Evolutionary conservation across 257 asterid species (phyloP).

Genomic region (Forsythia suspensa): DNA sequence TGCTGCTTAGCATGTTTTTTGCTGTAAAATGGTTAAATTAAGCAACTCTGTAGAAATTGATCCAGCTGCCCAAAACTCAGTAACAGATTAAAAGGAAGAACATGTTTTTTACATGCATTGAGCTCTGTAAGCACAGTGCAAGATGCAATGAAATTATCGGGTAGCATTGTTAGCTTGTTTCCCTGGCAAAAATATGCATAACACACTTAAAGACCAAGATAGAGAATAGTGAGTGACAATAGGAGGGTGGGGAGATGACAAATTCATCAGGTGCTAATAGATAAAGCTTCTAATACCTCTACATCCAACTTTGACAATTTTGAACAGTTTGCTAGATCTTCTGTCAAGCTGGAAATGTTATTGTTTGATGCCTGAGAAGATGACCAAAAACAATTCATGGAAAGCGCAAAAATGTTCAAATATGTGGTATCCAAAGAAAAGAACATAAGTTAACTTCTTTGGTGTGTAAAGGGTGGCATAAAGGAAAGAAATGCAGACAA

Average conservation of each 20-base stretch:
- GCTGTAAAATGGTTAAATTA: constrained; percentile 47
- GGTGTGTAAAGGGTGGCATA: background rate
- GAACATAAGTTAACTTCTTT: background rate
- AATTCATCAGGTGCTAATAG: constrained; percentile 18
- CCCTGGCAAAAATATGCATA: constrained; percentile 55
- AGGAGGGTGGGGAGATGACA: constrained; percentile 6
- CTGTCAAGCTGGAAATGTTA: constrained; percentile 79
- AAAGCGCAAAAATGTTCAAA: constrained; percentile 11
- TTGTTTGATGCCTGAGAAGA: constrained; percentile 86
- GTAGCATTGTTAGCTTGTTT: constrained; percentile 65
- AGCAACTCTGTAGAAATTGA: constrained; percentile 27
- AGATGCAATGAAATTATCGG: constrained; percentile 65
- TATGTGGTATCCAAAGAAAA: background rate
- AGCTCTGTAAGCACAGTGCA: constrained; percentile 83
- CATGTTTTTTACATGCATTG: constrained; percentile 69
- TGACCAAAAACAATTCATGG: constrained; percentile 22
- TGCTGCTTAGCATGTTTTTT: constrained; percentile 58
- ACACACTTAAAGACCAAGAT: constrained; percentile 13
- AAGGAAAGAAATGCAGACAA: background rate
- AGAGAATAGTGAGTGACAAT: constrained; percentile 7
- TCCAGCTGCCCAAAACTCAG: constrained; percentile 20
- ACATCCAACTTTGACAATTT: constrained; percentile 72
- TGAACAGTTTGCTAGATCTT: constrained; percentile 76
- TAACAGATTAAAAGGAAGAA: constrained; percentile 20
- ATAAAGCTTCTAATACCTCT: constrained; percentile 53